Evolutionary conservation across 208 protist species (phyloP).

Genomic region (Trypanosoma avium): DNA sequence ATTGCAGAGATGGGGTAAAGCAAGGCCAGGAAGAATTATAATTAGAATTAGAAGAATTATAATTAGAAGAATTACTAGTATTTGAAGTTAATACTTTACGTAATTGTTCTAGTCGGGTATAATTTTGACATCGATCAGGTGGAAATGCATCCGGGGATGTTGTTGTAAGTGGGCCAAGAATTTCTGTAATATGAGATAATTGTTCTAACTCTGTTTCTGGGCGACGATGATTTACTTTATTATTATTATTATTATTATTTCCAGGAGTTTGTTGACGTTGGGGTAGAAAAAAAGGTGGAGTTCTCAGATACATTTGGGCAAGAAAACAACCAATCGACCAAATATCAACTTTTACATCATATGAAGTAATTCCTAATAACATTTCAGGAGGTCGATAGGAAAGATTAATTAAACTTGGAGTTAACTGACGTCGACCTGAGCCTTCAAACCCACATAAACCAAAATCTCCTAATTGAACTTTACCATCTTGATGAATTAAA

Average conservation of each 20-base stretch:
- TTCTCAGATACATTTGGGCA: slow-evolving; percentile 93
- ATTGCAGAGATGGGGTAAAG: slow-evolving; percentile 21
- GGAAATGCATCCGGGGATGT: slow-evolving; percentile 39
- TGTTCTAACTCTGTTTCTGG: slow-evolving; percentile 69
- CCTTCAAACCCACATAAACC: slow-evolving; percentile 74
- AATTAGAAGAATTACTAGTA: too few species aligned
- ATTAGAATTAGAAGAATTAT: too few species aligned
- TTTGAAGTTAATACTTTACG: slow-evolving; percentile 19
- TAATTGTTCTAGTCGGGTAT: slow-evolving; percentile 41
- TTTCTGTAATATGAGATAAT: slow-evolving; percentile 64
- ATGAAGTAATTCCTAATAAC: slow-evolving; percentile 82
- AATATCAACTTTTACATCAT: slow-evolving; percentile 91
- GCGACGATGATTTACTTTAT: slow-evolving; percentile 14
- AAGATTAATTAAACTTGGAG: slow-evolving; percentile 94
- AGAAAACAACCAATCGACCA: slow-evolving; percentile 95
- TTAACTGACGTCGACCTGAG: slow-evolving; percentile 43
- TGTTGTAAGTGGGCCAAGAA: slow-evolving; percentile 63
- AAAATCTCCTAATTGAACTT: slow-evolving; percentile 83
- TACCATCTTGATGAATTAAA: slow-evolving; percentile 53
- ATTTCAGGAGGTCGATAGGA: slow-evolving; percentile 96
- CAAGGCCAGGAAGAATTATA: slow-evolving; percentile 20
- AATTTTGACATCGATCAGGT: slow-evolving; percentile 43
- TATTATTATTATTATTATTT: slow-evolving; percentile 6
- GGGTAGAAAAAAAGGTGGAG: slow-evolving; percentile 73
- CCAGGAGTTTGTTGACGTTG: slow-evolving; percentile 20